phyloP scores from a whole-genome alignment of 192 early-diverging fungal genomes.

The Coemansia reversa region DNA sequence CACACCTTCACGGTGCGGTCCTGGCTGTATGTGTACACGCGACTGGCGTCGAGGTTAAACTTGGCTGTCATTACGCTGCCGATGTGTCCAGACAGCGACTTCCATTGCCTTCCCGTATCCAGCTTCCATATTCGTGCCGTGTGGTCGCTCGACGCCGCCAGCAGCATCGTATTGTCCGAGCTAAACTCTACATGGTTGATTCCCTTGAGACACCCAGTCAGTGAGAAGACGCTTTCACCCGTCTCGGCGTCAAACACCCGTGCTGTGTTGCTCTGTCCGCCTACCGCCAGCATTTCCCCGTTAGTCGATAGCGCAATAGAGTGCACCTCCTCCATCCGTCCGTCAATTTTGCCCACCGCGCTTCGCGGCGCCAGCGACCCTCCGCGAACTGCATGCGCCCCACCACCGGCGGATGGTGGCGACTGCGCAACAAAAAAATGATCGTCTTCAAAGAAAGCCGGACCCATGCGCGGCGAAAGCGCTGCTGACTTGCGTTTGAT shows the following conservation, averaged over 20 bases:
- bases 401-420: slow-evolving; percentile 17
- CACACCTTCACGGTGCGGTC: slow-evolving; percentile 95
- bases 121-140: slow-evolving; percentile 85
- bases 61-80: slow-evolving; percentile 88
- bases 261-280: slow-evolving; percentile 78
- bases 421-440: slow-evolving; percentile 32
- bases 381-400: slow-evolving; percentile 13
- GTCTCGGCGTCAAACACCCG: slow-evolving; percentile 76
- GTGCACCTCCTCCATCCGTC: slow-evolving; percentile 69
- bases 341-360: slow-evolving; percentile 47
- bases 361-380: slow-evolving; percentile 40
- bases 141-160: slow-evolving; percentile 87
- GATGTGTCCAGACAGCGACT: slow-evolving; percentile 92
- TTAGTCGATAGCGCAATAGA: slow-evolving; percentile 70
- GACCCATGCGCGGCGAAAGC: slow-evolving; percentile 35
- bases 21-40: slow-evolving; percentile 91
- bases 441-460: slow-evolving; percentile 32
- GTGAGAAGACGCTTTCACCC: slow-evolving; percentile 59
- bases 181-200: slow-evolving; percentile 73
- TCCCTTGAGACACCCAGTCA: slow-evolving; percentile 81
- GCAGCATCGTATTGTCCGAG: slow-evolving; percentile 41
- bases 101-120: slow-evolving; percentile 74
- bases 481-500: slow-evolving; percentile 54
- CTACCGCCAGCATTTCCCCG: slow-evolving; percentile 73
- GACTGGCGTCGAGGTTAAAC: slow-evolving; percentile 75